phyloP scores from a whole-genome alignment of 2,329 filamentous ascomycete species.

The Fusarium sp. region DNA sequence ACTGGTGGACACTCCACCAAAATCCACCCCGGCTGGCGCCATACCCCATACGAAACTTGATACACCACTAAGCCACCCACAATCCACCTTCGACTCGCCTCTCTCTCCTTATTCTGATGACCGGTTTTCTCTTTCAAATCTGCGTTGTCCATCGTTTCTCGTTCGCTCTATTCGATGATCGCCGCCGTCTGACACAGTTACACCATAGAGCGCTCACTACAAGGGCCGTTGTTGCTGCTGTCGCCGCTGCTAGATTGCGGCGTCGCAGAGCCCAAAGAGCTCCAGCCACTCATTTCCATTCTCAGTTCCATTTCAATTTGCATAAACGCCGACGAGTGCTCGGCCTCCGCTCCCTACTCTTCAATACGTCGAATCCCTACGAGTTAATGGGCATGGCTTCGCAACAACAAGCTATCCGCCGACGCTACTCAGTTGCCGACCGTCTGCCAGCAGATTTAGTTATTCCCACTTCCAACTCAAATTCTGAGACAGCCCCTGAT shows the following conservation, averaged over 20 bases:
- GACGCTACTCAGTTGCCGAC: slow-evolving; percentile 54
- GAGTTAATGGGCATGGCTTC: slow-evolving; percentile 48
- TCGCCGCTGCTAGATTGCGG: slow-evolving; percentile 54
- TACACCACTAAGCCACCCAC: slow-evolving; percentile 31
- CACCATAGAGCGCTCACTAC: slow-evolving; percentile 56
- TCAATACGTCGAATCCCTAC: slow-evolving; percentile 41
- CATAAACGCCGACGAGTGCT: slow-evolving; percentile 49
- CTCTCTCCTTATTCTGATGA: slow-evolving; percentile 55
- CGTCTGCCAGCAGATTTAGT: slow-evolving; percentile 46
- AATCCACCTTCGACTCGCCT: slow-evolving; percentile 36
- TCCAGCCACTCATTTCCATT: slow-evolving; percentile 48
- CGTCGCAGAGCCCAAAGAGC: slow-evolving; percentile 51
- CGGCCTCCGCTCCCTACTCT: slow-evolving; percentile 47
- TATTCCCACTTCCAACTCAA: slow-evolving; percentile 38
- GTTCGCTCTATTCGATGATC: slow-evolving; percentile 58
- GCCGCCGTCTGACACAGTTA: slow-evolving; percentile 53
- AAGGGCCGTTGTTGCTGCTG: slow-evolving; percentile 55
- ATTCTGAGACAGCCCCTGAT: slow-evolving; percentile 25
- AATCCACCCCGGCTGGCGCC: slow-evolving; percentile 40
- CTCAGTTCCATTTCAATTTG: slow-evolving; percentile 31
- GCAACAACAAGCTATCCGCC: slow-evolving; percentile 52
- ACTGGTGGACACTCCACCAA: slow-evolving; percentile 23
- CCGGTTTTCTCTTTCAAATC: slow-evolving; percentile 58
- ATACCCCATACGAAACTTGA: slow-evolving; percentile 44
- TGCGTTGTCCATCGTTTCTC: slow-evolving; percentile 60